Base-by-base conservation (phyloP, 2,329 filamentous ascomycete genomes). In the Trichoderma pleuroti region DNA sequence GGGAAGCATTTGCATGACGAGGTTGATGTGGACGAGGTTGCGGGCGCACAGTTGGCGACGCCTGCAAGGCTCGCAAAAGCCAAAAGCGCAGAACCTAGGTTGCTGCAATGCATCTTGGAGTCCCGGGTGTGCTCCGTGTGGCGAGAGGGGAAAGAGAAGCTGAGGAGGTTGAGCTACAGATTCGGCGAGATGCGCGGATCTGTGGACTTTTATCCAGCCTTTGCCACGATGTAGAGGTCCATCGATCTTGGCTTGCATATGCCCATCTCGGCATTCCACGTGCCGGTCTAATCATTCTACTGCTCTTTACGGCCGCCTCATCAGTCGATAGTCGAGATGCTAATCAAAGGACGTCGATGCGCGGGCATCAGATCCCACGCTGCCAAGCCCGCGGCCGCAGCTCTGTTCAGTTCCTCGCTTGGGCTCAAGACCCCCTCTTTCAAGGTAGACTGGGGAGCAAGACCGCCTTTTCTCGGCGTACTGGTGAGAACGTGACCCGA, bases 1-100 rank as follows among this genome's bases (percentile, higher is more conserved):
- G 88, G 87, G 49, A 85, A 81, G 76, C 82, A 84, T 52, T 65
- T 67, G 42, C 7, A 77, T 24, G 56, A 61, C 28, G 66, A 18
- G 10, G 16, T 56, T 6, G 63, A 39, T n/a, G 63, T 18, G 1
- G 49, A 26, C 28, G 66, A 26, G 9, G 28, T 36, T 49, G 65
- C 26, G 12, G 66, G 66, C 21, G 56, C 66, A 39, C 36, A 46
- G 26, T 52, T 42, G 21, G 56, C 66, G 10, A 68, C 16, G n/a
- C 66, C 39, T 12, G 10, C 56, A 52, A 68, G 46, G 28, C 39
- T 32, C 16, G 56, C 66, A 36, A 68, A 16, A 30, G 66, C 56
- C 30, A 68, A 18, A 30, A 68, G 28, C 12, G 56, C 56, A 61
- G 66, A 36, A 21, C 56, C 14, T 26, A 68, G 56, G 14, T 26